Percentiles rank a stretch among this genome's conserved stretches.
phyloP scores from a whole-genome alignment of 139 green algal species.

The Coccomyxa sp. region DNA sequence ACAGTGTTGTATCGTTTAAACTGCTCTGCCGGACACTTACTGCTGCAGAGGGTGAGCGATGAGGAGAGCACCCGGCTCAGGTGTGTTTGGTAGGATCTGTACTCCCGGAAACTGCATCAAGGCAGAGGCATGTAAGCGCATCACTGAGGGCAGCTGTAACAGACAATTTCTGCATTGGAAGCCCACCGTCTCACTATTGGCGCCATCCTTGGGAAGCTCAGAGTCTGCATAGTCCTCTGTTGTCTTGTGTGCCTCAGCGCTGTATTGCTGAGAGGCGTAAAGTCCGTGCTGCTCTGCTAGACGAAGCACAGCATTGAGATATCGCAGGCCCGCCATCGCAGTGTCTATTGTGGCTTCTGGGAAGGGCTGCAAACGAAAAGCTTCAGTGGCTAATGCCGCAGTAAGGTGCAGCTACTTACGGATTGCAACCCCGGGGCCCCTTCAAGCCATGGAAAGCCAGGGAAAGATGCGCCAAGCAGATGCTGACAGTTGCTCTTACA shows the following conservation, averaged over 20 bases:
- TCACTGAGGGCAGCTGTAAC: no score
- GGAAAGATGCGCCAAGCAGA: not conserved
- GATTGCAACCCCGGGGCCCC: not conserved
- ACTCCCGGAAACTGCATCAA: no score
- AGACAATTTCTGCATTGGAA: not conserved
- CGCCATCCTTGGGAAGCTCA: not conserved
- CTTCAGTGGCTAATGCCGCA: not conserved
- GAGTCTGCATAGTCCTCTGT: not conserved
- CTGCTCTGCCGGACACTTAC: no score
- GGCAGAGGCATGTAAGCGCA: no score
- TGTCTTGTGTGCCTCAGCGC: not conserved
- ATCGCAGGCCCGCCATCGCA: constrained; percentile 8
- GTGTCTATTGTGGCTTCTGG: not conserved
- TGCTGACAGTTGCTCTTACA: not conserved
- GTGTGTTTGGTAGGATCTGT: not conserved
- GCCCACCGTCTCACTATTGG: not conserved
- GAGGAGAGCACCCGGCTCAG: not conserved
- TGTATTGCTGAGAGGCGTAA: not conserved
- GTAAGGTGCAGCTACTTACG: not conserved
- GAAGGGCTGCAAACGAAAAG: not conserved
- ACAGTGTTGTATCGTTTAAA: not conserved
- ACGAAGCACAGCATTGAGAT: not conserved
- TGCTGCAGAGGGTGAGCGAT: constrained; percentile 2
- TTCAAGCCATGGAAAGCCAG: no score
- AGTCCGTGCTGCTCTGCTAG: not conserved